Evolutionary conservation across 2,329 filamentous ascomycete species (phyloP).

Genomic region (Plectosphaerella plurivora): DNA sequence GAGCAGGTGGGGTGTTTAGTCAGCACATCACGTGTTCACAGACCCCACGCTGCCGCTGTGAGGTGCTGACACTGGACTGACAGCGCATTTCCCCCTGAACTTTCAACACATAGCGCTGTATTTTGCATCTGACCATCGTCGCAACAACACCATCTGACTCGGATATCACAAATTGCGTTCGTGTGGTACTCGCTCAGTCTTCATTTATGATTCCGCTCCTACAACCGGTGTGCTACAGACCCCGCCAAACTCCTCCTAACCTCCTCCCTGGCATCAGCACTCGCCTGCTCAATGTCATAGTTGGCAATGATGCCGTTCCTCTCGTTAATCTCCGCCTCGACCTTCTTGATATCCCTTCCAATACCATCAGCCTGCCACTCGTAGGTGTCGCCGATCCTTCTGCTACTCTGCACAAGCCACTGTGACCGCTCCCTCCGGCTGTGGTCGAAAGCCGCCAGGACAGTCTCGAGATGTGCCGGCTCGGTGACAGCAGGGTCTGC

Average conservation of each 20-base stretch:
- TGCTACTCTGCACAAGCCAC: conserved; percentile 45
- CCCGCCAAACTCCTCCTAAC: background rate
- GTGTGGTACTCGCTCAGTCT: too few species aligned
- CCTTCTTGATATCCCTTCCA: conserved; percentile 1
- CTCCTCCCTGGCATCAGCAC: background rate
- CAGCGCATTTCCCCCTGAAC: too few species aligned
- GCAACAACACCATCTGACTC: too few species aligned
- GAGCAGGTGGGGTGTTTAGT: too few species aligned
- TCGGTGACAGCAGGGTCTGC: conserved; percentile 30
- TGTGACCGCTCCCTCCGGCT: conserved; percentile 41
- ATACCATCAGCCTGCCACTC: conserved; percentile 30
- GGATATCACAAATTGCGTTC: too few species aligned
- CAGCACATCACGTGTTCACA: too few species aligned
- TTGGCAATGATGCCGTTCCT: background rate
- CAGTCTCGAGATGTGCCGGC: conserved; percentile 30
- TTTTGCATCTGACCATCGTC: too few species aligned
- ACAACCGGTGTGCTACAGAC: background rate
- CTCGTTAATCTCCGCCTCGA: background rate
- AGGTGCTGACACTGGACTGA: too few species aligned
- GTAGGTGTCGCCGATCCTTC: conserved; percentile 37
- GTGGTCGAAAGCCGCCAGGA: conserved; percentile 46
- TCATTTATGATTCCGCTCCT: too few species aligned
- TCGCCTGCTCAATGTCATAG: background rate
- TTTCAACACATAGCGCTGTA: too few species aligned
- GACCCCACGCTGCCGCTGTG: too few species aligned